Evolutionary conservation across 192 early-diverging fungal genomes (phyloP), one percentile per base, ranked within the genome.

Genomic region (Coemansia sp.): DNA sequence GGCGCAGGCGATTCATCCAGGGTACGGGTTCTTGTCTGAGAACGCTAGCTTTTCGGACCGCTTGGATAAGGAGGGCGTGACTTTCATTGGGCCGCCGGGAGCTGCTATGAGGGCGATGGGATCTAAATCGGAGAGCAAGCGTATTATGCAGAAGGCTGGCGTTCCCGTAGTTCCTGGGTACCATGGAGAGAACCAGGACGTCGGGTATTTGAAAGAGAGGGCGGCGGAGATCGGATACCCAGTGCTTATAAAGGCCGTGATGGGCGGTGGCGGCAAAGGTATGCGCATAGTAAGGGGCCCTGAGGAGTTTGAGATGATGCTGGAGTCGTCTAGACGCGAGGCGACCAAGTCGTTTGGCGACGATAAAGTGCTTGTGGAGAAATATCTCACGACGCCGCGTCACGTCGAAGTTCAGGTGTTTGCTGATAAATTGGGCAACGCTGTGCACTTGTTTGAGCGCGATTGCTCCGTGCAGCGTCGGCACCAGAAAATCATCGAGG

Each of bases 1-100:
- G 4, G 92, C 93, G 11, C 88, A 98, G 76, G 96, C 96, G 27
- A 94, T 98, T 40, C 96, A 98, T 70, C 96, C 96, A 0, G 95
- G 92, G 16, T 98, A 98, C 79, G 96, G 96, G 3, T 98, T 98
- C 83, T 83, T 98, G 68, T 93, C 91, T 24, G 96, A 98, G 76
- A 98, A 96, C 74, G 76, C 88, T 1, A 49, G 75, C 36, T 97
- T 98, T 89, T 94, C 93, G 13, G 73, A 90, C 71, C 85, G 88
- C 18, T 86, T 97, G 38, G 90, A 94, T 29, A 79, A 86, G 8
- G 87, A 84, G 16, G 91, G 91, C 31, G 86, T 94, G 10, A 80
- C 87, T 2, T 93, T 93, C 70, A 91, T 93, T 50, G 92, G 92
- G 11, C 92, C 92, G 12, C 83, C 85, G 1, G 85, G 87, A 41